A percentile compares a stretch with the other conserved stretches of the same genome.
Conservation (phyloP, 805 yeast genomes). For the Pichia deserticola region DNA sequence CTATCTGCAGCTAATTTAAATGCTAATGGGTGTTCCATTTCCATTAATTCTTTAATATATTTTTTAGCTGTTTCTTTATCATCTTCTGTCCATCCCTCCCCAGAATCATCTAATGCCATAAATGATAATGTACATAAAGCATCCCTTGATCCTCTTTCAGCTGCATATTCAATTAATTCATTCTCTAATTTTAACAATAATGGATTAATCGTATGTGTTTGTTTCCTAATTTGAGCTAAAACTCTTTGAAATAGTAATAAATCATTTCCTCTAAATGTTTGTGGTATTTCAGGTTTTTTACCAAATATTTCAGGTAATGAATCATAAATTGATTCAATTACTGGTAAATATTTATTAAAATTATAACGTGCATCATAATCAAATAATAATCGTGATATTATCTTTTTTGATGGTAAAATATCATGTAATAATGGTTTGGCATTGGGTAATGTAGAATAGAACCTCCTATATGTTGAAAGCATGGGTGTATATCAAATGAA, state of each 20-base stretch:
- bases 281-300: conserved; percentile 6
- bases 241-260: conserved; percentile 63
- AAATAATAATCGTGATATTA: conserved; percentile 52
- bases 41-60: conserved; percentile 50
- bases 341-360: conserved; percentile 46
- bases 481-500: too few relatives aligned
- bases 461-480: not conserved
- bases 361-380: conserved; percentile 57
- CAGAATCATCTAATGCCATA: conserved; percentile 40
- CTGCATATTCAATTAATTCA: conserved; percentile 72
- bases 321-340: conserved; percentile 44
- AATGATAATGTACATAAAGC: conserved; percentile 72
- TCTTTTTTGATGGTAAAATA: conserved; percentile 51
- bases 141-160: conserved; percentile 74
- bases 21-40: conserved; percentile 62
- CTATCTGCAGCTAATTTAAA: conserved; percentile 76
- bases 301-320: conserved; percentile 20
- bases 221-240: conserved; percentile 50
- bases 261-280: conserved; percentile 45
- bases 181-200: conserved; percentile 58
- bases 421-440: conserved; percentile 34
- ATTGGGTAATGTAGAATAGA: conserved; percentile 4
- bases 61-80: conserved; percentile 58
- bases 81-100: conserved; percentile 31
- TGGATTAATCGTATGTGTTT: conserved; percentile 52